Evolutionary conservation across 768 basidiomycete species (phyloP).

Genomic region (Clitopilus hobsonii): DNA sequence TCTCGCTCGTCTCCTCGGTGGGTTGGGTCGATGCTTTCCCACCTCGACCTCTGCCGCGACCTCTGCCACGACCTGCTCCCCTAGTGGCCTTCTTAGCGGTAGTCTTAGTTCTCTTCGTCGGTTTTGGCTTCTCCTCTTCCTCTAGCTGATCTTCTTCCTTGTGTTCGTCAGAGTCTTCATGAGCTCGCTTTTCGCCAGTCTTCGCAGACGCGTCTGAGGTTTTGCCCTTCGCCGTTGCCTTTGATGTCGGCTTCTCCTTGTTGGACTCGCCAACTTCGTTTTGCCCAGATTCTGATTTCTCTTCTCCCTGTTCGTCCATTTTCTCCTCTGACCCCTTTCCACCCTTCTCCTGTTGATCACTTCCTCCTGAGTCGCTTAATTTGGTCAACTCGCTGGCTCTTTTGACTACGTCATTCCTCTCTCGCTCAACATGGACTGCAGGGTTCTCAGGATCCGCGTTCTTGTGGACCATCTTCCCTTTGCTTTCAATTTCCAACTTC

Average conservation of each 20-base stretch:
- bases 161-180: slow-evolving; percentile 4
- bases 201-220: slow-evolving; percentile 4
- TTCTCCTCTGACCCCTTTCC: too few species aligned
- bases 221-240: slow-evolving; percentile 17
- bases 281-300: too few species aligned
- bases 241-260: slow-evolving; percentile 5
- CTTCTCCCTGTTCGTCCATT: too few species aligned
- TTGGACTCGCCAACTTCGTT: too few species aligned
- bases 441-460: slow-evolving; percentile 11
- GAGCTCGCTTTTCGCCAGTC: slow-evolving; percentile 2
- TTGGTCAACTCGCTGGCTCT: slow-evolving; percentile 22
- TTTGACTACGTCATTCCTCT: slow-evolving; percentile 24
- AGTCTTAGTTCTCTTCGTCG: slow-evolving; percentile 19
- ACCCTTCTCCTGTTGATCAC: neutral
- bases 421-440: slow-evolving; percentile 10
- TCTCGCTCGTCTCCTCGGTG: slow-evolving; percentile 6
- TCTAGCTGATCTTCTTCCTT: neutral
- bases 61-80: neutral
- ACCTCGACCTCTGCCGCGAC: neutral
- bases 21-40: slow-evolving; percentile 4
- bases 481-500: slow-evolving; percentile 20
- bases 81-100: neutral
- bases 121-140: slow-evolving; percentile 15
- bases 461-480: slow-evolving; percentile 22
- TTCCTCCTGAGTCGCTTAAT: slow-evolving; percentile 3